A percentile compares a stretch with the other conserved stretches of the same genome.
These are phyloP conservation scores for Backusella sp. DNA, from an alignment of 192 early-diverging fungal species.

Conservation along the genomic window DNA sequence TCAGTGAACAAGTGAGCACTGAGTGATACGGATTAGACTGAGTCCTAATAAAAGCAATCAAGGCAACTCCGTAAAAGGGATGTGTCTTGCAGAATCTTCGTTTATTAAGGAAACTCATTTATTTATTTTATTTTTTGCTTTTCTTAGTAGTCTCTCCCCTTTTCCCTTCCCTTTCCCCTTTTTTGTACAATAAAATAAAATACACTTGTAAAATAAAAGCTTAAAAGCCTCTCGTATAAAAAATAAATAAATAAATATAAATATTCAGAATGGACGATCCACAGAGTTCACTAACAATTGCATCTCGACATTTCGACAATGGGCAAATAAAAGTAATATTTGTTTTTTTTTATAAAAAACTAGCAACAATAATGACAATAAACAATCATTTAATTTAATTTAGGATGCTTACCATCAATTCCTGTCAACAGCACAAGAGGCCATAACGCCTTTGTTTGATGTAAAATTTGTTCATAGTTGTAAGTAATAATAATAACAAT, in stretches of 20 bases:
- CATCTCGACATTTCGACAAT: slow-evolving; percentile 22
- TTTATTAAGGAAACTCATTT: slow-evolving; percentile 9
- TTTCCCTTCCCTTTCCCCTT: neutral
- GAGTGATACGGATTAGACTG: neutral
- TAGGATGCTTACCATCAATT: slow-evolving; percentile 13
- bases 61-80: slow-evolving; percentile 10
- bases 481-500: neutral
- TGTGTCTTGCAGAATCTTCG: slow-evolving; percentile 3
- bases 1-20: neutral
- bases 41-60: neutral
- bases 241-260: slow-evolving; percentile 7
- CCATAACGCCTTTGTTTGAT: slow-evolving; percentile 11
- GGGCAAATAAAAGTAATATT: slow-evolving; percentile 31
- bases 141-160: neutral
- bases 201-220: neutral
- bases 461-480: slow-evolving; percentile 17
- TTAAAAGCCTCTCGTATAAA: neutral
- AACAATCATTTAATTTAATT: neutral
- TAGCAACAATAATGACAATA: neutral
- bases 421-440: slow-evolving; percentile 8
- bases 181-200: slow-evolving; percentile 2
- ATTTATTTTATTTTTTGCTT: slow-evolving; percentile 3
- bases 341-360: neutral
- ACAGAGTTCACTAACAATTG: slow-evolving; percentile 11
- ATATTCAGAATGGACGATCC: slow-evolving; percentile 28